Evolutionary conservation across 2,329 filamentous ascomycete genomes (phyloP).

Genomic region (Phyllosticta citribraziliensis): DNA sequence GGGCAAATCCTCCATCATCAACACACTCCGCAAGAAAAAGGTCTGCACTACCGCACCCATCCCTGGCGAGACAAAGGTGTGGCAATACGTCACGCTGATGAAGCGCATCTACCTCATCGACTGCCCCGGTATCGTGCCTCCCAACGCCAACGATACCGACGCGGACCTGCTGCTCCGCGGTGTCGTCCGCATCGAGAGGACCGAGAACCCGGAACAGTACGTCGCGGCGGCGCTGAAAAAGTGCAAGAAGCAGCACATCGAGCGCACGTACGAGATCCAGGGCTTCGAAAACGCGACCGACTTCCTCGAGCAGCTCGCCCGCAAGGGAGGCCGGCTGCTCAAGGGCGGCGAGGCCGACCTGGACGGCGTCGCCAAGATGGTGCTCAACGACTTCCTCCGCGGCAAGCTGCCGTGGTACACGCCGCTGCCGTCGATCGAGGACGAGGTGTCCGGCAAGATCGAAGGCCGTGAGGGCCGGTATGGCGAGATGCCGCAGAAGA

Average conservation of each 20-base stretch:
- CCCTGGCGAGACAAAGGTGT: conserved; percentile 92
- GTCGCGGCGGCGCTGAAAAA: conserved; percentile 71
- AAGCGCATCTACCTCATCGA: conserved; percentile 93
- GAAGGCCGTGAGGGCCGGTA: conserved; percentile 67
- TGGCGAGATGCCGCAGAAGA: conserved; percentile 66
- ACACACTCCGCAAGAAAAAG: conserved; percentile 88
- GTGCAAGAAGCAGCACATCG: conserved; percentile 79
- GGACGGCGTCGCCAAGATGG: conserved; percentile 92
- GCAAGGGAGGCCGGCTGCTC: conserved; percentile 76
- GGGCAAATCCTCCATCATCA: conserved; percentile 95
- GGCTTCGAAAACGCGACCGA: conserved; percentile 62
- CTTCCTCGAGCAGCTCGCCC: conserved; percentile 77
- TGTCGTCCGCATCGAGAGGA: conserved; percentile 89
- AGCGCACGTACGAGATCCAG: conserved; percentile 83
- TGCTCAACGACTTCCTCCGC: conserved; percentile 89
- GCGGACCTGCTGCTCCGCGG: conserved; percentile 83
- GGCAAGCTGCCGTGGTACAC: conserved; percentile 97
- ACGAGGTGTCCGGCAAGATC: conserved; percentile 40
- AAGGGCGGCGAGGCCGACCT: conserved; percentile 92
- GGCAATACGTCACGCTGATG: conserved; percentile 96
- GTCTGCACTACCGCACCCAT: conserved; percentile 91
- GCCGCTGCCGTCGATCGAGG: conserved; percentile 53
- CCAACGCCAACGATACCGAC: conserved; percentile 71
- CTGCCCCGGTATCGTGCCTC: conserved; percentile 91
- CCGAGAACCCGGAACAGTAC: conserved; percentile 93